Evolutionary conservation across 345 rosid species (phyloP).

Genomic region (Dipteronia dyeriana): DNA sequence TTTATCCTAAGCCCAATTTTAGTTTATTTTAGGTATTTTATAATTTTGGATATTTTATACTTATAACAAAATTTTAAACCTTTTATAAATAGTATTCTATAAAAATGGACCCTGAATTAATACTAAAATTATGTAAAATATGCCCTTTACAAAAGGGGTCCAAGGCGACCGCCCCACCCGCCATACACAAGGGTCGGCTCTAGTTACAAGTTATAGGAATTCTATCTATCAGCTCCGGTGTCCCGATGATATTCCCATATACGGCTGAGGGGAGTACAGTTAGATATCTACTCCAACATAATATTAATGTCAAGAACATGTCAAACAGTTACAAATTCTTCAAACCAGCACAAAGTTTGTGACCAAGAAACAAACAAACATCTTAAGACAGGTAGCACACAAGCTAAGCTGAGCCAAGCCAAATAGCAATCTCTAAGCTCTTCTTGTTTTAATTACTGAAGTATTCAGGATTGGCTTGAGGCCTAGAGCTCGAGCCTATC

Average conservation of each 20-base stretch:
- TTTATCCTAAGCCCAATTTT: too few species aligned
- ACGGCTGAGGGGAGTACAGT: conserved; percentile 29
- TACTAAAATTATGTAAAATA: too few species aligned
- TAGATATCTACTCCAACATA: conserved; percentile 30
- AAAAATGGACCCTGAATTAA: too few species aligned
- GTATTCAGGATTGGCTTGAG: not conserved
- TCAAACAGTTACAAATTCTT: conserved; percentile 22
- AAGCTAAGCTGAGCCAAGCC: conserved; percentile 19
- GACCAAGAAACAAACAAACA: conserved; percentile 7
- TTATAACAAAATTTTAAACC: too few species aligned
- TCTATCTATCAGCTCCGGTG: conserved; percentile 35
- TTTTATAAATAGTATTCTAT: too few species aligned
- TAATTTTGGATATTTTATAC: too few species aligned
- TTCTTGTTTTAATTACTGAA: not conserved
- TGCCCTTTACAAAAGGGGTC: too few species aligned
- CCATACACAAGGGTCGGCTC: too few species aligned
- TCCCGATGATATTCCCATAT: conserved; percentile 22
- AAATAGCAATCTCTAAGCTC: conserved; percentile 18
- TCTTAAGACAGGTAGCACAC: conserved; percentile 11
- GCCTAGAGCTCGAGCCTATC: not conserved
- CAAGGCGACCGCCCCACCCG: too few species aligned
- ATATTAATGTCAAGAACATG: conserved; percentile 15
- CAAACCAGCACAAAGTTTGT: conserved; percentile 18
- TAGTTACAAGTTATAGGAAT: conserved; percentile 26
- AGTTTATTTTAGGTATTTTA: too few species aligned